Evolutionary conservation across 768 basidiomycete species (phyloP), one percentile per base, ranked within the genome.

Genomic region (Auriscalpium vulgare): DNA sequence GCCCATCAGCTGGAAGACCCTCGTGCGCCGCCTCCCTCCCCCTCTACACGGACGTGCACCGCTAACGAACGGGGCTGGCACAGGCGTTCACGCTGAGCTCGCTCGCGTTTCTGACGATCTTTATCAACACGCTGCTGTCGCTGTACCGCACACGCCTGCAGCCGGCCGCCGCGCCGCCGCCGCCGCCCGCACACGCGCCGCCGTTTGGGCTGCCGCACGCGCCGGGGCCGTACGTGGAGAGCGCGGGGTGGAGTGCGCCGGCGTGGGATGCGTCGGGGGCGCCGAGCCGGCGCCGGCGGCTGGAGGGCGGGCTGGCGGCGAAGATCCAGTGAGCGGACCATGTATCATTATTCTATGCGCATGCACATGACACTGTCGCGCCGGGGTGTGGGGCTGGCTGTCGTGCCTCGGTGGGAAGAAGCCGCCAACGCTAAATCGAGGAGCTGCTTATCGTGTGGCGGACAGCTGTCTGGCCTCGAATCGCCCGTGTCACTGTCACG

Each of bases 1-100:
- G 67, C 88, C 89, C 50, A 95, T 99, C 71, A 93, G 88, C 68
- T 97, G 94, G 92, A 97, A 95, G 74, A 94, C 94, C 11, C 73
- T 97, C 70, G 95, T 91, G 59, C 71, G 88, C 65, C 71, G 88
- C 65, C 52, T 46, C 44, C 14, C 45, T 47, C 55, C 10, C n/a
- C 34, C 56, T 48, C 44, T 46, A 49, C 46, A 50, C 53, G 43
- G 51, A 55, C 51, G 58, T 53, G 50, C 56, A 17, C 57, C 51
- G 23, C 43, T 64, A 48, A 69, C 55, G 17, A 59, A 58, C 47
- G 43, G 49, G 11, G 29, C 17, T 17, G 35, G 7, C 17, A 37
- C 56, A 91, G 88, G 75, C 77, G 23, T 91, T 91, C 72, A 82
- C 84, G 29, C 68, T 91, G 70, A 83, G 85, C 58, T 89, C 88